These are phyloP conservation scores for Rhodotorula paludigena DNA, from an alignment of 768 basidiomycete genomes.

Conservation along the genomic window DNA sequence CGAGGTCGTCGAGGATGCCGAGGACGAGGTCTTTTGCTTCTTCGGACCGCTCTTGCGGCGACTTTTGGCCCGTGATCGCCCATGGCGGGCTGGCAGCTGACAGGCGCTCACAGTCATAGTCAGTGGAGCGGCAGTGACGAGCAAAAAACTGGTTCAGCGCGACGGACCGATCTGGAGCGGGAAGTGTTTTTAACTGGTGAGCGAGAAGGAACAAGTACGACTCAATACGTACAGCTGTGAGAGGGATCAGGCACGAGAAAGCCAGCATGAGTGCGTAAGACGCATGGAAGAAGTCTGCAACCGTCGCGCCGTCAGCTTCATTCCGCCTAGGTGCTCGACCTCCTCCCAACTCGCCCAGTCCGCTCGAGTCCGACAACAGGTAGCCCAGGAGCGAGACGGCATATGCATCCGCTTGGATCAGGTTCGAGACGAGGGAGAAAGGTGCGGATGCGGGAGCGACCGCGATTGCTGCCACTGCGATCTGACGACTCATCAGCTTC, in stretches of 20 bases:
- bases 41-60: conserved; percentile 6
- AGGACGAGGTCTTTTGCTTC: conserved; percentile 1
- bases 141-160: background rate
- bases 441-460: conserved; percentile 12
- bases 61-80: conserved; percentile 29
- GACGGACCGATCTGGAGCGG: conserved; percentile 6
- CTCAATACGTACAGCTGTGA: conserved; percentile 7
- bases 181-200: background rate
- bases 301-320: too few species aligned
- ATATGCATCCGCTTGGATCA: conserved; percentile 27
- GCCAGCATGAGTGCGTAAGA: conserved; percentile 25
- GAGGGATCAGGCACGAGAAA: conserved; percentile 22
- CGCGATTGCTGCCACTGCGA: conserved; percentile 25
- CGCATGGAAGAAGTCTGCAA: conserved; percentile 30
- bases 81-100: conserved; percentile 20
- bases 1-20: conserved; percentile 5
- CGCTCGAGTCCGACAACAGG: conserved; percentile 3
- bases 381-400: conserved; percentile 15
- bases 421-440: conserved; percentile 2
- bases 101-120: background rate
- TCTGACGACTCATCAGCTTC: background rate
- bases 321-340: too few species aligned
- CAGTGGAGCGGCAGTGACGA: too few species aligned
- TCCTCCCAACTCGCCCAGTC: conserved; percentile 3
- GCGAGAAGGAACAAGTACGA: background rate